These are phyloP conservation scores for Inosperma sp. DNA, from an alignment of 768 basidiomycete genomes.

Conservation along the genomic window DNA sequence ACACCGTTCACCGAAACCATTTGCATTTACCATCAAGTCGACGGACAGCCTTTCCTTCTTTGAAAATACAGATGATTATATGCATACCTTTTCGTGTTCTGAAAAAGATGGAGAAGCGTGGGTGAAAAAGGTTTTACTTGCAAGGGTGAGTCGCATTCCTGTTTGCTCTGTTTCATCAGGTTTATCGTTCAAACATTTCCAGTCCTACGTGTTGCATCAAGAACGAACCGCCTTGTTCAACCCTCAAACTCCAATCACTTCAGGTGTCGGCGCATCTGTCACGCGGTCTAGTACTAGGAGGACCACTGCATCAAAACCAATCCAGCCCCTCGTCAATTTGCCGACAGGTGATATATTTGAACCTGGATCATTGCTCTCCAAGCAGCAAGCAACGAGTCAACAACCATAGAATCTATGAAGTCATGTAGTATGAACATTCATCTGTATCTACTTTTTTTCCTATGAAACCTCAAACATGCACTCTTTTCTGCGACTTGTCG, in stretches of 20 bases:
- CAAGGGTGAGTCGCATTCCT: conserved; percentile 53
- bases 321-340: conserved; percentile 36
- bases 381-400: too few species aligned
- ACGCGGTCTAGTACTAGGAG: conserved; percentile 39
- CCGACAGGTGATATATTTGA: conserved; percentile 53
- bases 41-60: conserved; percentile 83
- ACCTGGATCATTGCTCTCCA: conserved; percentile 69
- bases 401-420: too few species aligned
- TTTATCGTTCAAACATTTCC: conserved; percentile 7
- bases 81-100: conserved; percentile 80
- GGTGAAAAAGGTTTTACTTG: conserved; percentile 77
- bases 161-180: conserved; percentile 4
- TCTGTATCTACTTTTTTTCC: too few species aligned
- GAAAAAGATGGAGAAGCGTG: conserved; percentile 69
- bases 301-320: conserved; percentile 16
- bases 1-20: conserved; percentile 80
- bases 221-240: conserved; percentile 67
- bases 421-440: too few species aligned
- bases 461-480: too few species aligned
- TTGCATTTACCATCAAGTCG: conserved; percentile 83
- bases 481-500: too few species aligned
- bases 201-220: conserved; percentile 84
- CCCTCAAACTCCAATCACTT: conserved; percentile 25
- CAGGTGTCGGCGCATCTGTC: conserved; percentile 29
- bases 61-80: conserved; percentile 82